Evolutionary conservation across 192 early-diverging fungal species (phyloP).

Genomic region (Coemansia sp.): DNA sequence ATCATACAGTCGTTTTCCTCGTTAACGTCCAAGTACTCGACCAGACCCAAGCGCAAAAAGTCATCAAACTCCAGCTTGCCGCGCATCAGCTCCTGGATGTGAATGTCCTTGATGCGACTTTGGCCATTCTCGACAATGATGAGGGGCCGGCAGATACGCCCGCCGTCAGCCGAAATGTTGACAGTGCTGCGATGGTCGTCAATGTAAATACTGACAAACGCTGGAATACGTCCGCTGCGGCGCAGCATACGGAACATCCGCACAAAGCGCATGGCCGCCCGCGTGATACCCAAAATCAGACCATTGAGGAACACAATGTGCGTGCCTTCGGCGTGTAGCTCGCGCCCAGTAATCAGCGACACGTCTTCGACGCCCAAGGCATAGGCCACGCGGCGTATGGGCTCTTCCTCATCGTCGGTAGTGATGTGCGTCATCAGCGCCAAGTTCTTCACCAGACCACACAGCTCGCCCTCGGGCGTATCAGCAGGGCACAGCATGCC

Average conservation of each 20-base stretch:
- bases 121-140: conserved; percentile 84
- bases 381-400: conserved; percentile 88
- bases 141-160: conserved; percentile 91
- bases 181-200: conserved; percentile 92
- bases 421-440: conserved; percentile 96
- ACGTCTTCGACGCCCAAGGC: conserved; percentile 84
- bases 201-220: conserved; percentile 81
- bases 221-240: conserved; percentile 81
- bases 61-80: conserved; percentile 67
- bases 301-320: conserved; percentile 95
- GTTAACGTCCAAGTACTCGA: conserved; percentile 97
- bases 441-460: conserved; percentile 99
- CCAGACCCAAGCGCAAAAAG: conserved; percentile 75
- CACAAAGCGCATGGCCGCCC: conserved; percentile 84
- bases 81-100: conserved; percentile 63
- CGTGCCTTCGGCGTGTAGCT: conserved; percentile 77
- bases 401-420: conserved; percentile 77
- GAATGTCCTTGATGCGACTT: conserved; percentile 65
- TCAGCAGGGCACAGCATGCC: conserved; percentile 92
- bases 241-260: conserved; percentile 82
- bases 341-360: conserved; percentile 77
- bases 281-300: conserved; percentile 86
- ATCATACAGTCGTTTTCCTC: conserved; percentile 99
- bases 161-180: conserved; percentile 93
- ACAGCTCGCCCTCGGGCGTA: conserved; percentile 99